Base-by-base conservation (phyloP, 192 early-diverging fungal species). In the Allomyces macrogynus region DNA sequence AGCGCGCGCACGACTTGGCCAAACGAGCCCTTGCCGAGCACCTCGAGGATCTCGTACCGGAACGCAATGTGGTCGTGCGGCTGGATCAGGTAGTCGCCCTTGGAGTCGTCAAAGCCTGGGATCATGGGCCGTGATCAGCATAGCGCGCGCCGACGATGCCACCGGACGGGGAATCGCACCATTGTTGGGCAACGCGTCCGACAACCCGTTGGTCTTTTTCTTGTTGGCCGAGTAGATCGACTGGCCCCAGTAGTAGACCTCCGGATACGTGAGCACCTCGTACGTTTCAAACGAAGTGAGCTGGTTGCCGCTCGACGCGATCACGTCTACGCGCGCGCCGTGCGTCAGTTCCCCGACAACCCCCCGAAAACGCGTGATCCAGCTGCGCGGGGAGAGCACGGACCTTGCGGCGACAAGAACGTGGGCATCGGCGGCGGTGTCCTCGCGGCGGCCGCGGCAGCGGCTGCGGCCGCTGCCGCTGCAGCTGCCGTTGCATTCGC, bases 21-120 rank as follows among this genome's bases (percentile, higher is more conserved):
- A 73, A 98, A 98, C 10, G 89, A 87, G 14, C 89, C 91, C 72
- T 97, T 93, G 63, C 95, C 95, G 49, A 99, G 74, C 62, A 89
- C 76, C 22, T 88, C 87, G 60, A 94, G 64, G 23, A 99, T 76
- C 73, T 99, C 95, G 75, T 95, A 99, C 10, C 95, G 84, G 74
- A 91, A 99, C 65, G 75, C 81, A 40, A 83, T 64, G 75, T 99
- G 95, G 77, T 99, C 95, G 66, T 90, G 86, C 54, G 76, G 77
- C 24, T 88, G 81, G 22, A 96, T 79, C 60, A 86, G 78, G 64
- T 94, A 94, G 66, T 99, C 95, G 24, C 95, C 95, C 7, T 92
- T 85, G 61, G 92, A 87, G 77, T 99, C 95, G 74, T 97, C 95
- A 64, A 77, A 88, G 42, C 80, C 80, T 64, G 49, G 1, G 32